Conservation (phyloP, 176 grass and related monocot genomes). For the Hyparrhenia diplandra region DNA sequence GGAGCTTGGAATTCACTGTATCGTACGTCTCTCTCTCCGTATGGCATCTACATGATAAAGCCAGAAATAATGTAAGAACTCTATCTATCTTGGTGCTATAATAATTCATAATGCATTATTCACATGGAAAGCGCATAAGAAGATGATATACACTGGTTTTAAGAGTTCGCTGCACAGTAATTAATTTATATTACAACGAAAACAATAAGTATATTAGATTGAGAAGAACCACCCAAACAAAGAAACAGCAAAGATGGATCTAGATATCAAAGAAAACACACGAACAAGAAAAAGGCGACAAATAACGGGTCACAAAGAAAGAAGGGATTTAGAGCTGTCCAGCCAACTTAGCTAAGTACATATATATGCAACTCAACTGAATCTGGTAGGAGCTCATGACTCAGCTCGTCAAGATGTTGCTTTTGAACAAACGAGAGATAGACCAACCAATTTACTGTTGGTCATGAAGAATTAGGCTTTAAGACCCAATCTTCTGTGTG, state of each 20-base stretch:
- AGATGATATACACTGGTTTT: too few species aligned
- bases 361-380: neutral
- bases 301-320: neutral
- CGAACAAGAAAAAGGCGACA: neutral
- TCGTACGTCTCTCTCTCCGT: slow-evolving; percentile 41
- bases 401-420: neutral
- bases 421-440: neutral
- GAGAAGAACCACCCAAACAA: neutral
- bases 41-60: slow-evolving; percentile 35
- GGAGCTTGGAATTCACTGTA: slow-evolving; percentile 45
- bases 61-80: slow-evolving; percentile 1
- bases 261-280: neutral
- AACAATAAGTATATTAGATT: too few species aligned
- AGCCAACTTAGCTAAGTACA: neutral
- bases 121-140: too few species aligned
- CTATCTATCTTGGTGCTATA: neutral
- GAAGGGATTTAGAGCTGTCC: neutral
- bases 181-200: too few species aligned
- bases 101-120: neutral
- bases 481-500: neutral
- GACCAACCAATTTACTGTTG: neutral
- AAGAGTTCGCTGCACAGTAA: too few species aligned
- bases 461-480: neutral
- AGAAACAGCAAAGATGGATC: neutral
- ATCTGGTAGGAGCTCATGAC: neutral